phyloP scores from a whole-genome alignment of 768 basidiomycete genomes.

The Phaffia australis region DNA sequence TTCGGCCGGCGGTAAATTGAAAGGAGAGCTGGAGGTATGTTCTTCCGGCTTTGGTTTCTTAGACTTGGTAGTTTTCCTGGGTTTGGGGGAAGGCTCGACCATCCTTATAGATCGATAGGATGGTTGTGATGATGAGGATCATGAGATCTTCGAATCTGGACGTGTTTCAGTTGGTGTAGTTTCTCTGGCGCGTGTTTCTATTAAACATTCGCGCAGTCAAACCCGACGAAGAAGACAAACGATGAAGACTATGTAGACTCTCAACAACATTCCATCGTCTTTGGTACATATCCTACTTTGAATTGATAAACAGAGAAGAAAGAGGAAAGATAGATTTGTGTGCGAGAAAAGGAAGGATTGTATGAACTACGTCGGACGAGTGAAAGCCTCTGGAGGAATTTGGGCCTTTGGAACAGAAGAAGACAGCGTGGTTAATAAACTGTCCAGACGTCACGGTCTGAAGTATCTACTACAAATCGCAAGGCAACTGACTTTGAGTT shows the following conservation, averaged over 20 bases:
- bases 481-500: constrained; percentile 44
- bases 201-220: neutral
- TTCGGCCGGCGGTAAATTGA: too few relatives aligned
- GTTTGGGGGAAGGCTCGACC: too few relatives aligned
- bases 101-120: neutral
- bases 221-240: neutral
- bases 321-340: too few relatives aligned
- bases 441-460: neutral
- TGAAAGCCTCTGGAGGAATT: constrained; percentile 21
- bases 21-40: too few relatives aligned
- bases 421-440: neutral
- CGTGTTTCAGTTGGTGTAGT: neutral
- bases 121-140: neutral
- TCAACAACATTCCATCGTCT: neutral
- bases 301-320: too few relatives aligned
- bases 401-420: constrained; percentile 1
- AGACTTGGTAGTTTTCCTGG: too few relatives aligned
- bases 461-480: neutral
- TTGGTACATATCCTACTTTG: too few relatives aligned
- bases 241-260: neutral
- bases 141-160: neutral
- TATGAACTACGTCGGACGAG: neutral
- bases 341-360: too few relatives aligned
- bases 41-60: too few relatives aligned
- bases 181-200: neutral